phyloP scores from a whole-genome alignment of 495 filamentous ascomycete genomes.

The Opeltia flavorubescens region DNA sequence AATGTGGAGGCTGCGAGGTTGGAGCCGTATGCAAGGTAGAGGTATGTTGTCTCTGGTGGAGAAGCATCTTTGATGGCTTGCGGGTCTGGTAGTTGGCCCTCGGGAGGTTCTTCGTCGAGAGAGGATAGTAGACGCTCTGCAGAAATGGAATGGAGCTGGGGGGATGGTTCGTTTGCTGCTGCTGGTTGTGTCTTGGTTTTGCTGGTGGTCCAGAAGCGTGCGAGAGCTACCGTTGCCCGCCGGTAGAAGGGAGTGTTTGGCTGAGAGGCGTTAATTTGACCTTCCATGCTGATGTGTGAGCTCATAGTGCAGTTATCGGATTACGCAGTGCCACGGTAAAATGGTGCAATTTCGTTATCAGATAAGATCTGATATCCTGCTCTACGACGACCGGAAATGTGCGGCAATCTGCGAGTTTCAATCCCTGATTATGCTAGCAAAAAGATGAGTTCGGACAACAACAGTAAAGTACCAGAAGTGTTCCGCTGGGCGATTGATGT shows the following conservation, averaged over 20 bases:
- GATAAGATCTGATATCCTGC: no score
- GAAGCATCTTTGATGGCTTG: background rate
- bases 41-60: conserved; percentile 36
- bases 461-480: background rate
- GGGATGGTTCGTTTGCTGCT: background rate
- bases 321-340: no score
- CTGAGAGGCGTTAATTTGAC: no score
- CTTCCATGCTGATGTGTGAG: no score
- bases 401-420: no score
- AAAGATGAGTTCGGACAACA: no score
- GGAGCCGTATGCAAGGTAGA: conserved; percentile 93
- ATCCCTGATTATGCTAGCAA: no score
- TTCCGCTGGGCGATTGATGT: conserved; percentile 22
- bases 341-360: no score
- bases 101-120: conserved; percentile 5
- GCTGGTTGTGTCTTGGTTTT: background rate
- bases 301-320: no score
- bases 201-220: background rate
- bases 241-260: background rate
- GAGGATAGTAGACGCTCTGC: conserved; percentile 1
- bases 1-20: conserved; percentile 72
- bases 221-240: background rate
- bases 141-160: background rate
- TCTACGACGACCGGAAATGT: no score
- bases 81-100: background rate